Percentiles rank a stretch among this genome's conserved stretches.
phyloP scores from a whole-genome alignment of 805 yeast genomes.

The Nadsonia fulvescens region DNA sequence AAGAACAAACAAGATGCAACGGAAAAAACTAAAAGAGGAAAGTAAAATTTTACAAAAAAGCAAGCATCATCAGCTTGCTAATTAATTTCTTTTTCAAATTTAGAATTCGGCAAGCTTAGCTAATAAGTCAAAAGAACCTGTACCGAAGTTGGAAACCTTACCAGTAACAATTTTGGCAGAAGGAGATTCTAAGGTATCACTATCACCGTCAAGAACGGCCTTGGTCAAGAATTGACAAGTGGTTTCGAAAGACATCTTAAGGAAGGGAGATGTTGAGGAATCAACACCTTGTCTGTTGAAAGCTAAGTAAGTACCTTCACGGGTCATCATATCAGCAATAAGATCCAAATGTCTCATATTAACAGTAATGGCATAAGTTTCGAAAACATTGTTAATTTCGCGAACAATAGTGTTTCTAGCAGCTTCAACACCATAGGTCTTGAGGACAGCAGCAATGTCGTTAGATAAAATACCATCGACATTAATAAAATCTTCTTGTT shows the following conservation, averaged over 20 bases:
- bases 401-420: conserved; percentile 94
- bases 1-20: conserved; percentile 1
- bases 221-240: conserved; percentile 94
- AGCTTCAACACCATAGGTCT: conserved; percentile 95
- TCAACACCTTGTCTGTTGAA: conserved; percentile 98
- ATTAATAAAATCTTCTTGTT: conserved; percentile 79
- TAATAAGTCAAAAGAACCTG: conserved; percentile 79
- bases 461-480: conserved; percentile 81
- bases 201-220: conserved; percentile 83
- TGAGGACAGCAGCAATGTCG: conserved; percentile 79
- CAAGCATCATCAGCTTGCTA: too few species aligned
- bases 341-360: conserved; percentile 87
- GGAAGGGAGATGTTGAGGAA: conserved; percentile 82
- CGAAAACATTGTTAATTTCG: conserved; percentile 90
- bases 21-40: not conserved
- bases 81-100: too few species aligned
- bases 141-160: conserved; percentile 78
- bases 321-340: conserved; percentile 97
- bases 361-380: conserved; percentile 88
- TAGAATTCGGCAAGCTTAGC: conserved; percentile 9
- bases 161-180: conserved; percentile 89
- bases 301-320: conserved; percentile 93
- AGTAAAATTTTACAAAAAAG: too few species aligned
- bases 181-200: conserved; percentile 78
- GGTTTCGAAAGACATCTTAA: conserved; percentile 98